These are phyloP conservation scores for Chlamydomonas eustigma DNA, from an alignment of 139 green algal species.

Conservation along the genomic window DNA sequence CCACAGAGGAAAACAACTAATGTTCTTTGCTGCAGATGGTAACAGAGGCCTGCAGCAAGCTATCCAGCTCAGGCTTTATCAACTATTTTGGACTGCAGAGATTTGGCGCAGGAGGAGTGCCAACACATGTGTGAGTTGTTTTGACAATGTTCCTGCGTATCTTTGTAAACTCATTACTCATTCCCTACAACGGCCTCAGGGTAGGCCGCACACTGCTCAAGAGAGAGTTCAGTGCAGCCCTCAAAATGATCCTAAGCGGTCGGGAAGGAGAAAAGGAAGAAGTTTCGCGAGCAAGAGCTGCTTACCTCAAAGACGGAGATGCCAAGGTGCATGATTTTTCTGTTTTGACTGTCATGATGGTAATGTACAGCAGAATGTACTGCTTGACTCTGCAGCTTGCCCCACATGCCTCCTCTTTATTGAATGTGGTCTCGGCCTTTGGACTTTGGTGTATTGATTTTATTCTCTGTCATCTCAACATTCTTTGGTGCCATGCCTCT, in stretches of 20 bases:
- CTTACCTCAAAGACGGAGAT: background rate
- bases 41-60: conserved; percentile 30
- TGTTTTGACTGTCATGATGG: too few species aligned
- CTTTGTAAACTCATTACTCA: background rate
- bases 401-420: too few species aligned
- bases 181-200: background rate
- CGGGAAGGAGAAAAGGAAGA: background rate
- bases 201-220: background rate
- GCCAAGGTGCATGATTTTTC: conserved; percentile 6
- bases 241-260: background rate
- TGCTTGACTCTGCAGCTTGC: too few species aligned
- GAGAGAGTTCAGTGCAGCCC: background rate
- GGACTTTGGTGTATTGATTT: too few species aligned
- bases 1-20: too few species aligned
- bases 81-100: conserved; percentile 97
- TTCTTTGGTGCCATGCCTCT: too few species aligned
- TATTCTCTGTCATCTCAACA: too few species aligned
- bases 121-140: conserved; percentile 14
- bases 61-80: conserved; percentile 72
- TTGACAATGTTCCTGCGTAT: background rate
- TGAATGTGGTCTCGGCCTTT: too few species aligned
- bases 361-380: too few species aligned
- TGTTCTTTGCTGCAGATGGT: background rate
- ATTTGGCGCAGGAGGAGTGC: conserved; percentile 72
- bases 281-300: background rate